These are phyloP conservation scores for Leonotis leonurus DNA, from an alignment of 257 asterid species.

Conservation along the genomic window DNA sequence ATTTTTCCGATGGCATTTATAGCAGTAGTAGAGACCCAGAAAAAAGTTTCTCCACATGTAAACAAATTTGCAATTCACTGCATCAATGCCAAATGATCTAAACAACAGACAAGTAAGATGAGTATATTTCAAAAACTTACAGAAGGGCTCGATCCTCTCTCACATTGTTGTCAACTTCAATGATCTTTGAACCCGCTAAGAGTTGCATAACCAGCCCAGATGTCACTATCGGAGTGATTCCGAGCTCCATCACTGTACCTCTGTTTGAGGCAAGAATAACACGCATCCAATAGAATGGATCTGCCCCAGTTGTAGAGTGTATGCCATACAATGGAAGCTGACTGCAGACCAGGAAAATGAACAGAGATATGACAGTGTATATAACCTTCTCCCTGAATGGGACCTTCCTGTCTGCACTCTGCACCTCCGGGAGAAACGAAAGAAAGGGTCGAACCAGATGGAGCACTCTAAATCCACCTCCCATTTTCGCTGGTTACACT, in stretches of 20 bases:
- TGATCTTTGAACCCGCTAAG: conserved; percentile 74
- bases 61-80: not conserved
- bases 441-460: conserved; percentile 83
- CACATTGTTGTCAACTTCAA: conserved; percentile 78
- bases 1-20: not conserved
- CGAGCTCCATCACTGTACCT: conserved; percentile 89
- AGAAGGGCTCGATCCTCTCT: conserved; percentile 79
- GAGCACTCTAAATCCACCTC: conserved; percentile 79
- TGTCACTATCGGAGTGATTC: conserved; percentile 82
- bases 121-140: conserved; percentile 36
- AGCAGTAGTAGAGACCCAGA: not conserved
- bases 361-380: conserved; percentile 71
- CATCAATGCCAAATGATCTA: not conserved
- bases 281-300: conserved; percentile 93
- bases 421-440: conserved; percentile 78
- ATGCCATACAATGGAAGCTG: conserved; percentile 83
- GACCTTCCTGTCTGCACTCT: conserved; percentile 71
- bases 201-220: conserved; percentile 85
- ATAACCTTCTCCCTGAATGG: conserved; percentile 86
- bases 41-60: not conserved
- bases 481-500: conserved; percentile 37
- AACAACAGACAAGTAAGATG: not conserved
- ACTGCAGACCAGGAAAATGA: conserved; percentile 77
- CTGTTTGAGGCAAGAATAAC: conserved; percentile 85
- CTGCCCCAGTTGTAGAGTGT: conserved; percentile 88